These are phyloP conservation scores for Amphirosellinia nigrospora DNA, from an alignment of 495 filamentous ascomycete species.

Conservation along the genomic window DNA sequence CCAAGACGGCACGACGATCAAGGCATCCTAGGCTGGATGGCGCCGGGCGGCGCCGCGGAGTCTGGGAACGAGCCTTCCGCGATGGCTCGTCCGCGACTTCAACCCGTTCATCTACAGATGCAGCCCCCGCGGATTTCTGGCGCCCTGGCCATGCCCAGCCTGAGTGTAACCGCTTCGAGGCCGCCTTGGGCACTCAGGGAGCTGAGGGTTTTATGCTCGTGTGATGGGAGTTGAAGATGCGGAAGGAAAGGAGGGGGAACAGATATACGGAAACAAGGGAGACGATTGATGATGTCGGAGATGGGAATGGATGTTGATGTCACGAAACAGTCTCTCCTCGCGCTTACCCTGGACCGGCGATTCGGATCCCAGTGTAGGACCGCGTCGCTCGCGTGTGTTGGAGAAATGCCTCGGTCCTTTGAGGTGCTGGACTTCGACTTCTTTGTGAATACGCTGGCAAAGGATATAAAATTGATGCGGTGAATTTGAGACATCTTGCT, in stretches of 20 bases:
- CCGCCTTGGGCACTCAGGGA: slow-evolving; percentile 33
- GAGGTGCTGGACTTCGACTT: slow-evolving; percentile 31
- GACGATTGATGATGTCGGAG: not conserved
- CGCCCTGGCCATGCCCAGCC: not conserved
- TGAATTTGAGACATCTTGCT: slow-evolving; percentile 28
- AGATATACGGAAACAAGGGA: not conserved
- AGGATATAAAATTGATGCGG: slow-evolving; percentile 24
- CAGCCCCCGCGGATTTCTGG: slow-evolving; percentile 29
- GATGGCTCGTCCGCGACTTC: slow-evolving; percentile 34
- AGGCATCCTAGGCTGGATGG: slow-evolving; percentile 36
- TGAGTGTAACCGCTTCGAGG: slow-evolving; percentile 27
- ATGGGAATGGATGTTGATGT: slow-evolving; percentile 17
- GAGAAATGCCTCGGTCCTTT: slow-evolving; percentile 32
- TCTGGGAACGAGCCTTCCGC: slow-evolving; percentile 33
- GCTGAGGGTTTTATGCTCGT: slow-evolving; percentile 26
- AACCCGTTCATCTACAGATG: slow-evolving; percentile 34
- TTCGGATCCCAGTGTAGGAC: slow-evolving; percentile 31
- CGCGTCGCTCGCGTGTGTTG: slow-evolving; percentile 29
- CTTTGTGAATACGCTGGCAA: slow-evolving; percentile 25
- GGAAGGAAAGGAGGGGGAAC: not conserved
- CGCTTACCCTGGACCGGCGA: slow-evolving; percentile 32
- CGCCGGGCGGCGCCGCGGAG: slow-evolving; percentile 26
- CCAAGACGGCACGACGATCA: slow-evolving; percentile 30
- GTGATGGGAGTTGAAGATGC: slow-evolving; percentile 17
- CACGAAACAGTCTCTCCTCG: slow-evolving; percentile 36